These are phyloP conservation scores for Fusarium nygamai DNA, from an alignment of 2,329 filamentous ascomycete genomes.

Conservation along the genomic window DNA sequence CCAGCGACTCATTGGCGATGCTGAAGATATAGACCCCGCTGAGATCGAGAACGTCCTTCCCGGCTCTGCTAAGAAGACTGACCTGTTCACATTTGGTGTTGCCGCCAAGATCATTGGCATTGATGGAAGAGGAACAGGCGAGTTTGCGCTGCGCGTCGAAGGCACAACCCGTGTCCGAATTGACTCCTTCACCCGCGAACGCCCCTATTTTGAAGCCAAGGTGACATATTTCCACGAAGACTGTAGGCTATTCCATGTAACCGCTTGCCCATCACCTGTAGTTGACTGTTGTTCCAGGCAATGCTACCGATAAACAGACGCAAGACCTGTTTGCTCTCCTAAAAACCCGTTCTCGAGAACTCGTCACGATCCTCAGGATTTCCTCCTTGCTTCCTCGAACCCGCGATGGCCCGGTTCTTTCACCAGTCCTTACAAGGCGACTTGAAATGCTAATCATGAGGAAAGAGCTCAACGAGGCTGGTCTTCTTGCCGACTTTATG, in stretches of 20 bases:
- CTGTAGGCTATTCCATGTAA: conserved; percentile 56
- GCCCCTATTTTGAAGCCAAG: conserved; percentile 87
- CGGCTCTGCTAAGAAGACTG: conserved; percentile 69
- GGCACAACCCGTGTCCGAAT: conserved; percentile 81
- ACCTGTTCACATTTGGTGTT: conserved; percentile 86
- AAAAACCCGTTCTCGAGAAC: conserved; percentile 85
- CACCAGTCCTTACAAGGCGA: conserved; percentile 84
- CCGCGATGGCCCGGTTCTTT: conserved; percentile 71
- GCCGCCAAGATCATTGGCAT: conserved; percentile 82
- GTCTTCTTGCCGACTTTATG: conserved; percentile 94
- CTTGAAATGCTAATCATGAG: conserved; percentile 88
- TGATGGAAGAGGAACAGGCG: conserved; percentile 77
- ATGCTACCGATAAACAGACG: conserved; percentile 65
- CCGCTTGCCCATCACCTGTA: background rate
- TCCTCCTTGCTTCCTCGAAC: conserved; percentile 83
- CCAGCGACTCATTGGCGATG: conserved; percentile 76
- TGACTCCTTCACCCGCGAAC: conserved; percentile 72
- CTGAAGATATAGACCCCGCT: conserved; percentile 59
- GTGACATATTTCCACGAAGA: conserved; percentile 77
- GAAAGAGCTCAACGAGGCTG: conserved; percentile 84
- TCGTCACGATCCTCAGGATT: conserved; percentile 84
- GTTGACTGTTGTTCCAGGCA: conserved; percentile 39
- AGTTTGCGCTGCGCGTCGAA: conserved; percentile 88
- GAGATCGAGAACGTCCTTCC: conserved; percentile 63
- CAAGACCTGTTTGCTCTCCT: conserved; percentile 80